Percentiles rank a stretch among this genome's conserved stretches.
phyloP scores from a whole-genome alignment of 139 green algal species.

The Gonium pectorale region DNA sequence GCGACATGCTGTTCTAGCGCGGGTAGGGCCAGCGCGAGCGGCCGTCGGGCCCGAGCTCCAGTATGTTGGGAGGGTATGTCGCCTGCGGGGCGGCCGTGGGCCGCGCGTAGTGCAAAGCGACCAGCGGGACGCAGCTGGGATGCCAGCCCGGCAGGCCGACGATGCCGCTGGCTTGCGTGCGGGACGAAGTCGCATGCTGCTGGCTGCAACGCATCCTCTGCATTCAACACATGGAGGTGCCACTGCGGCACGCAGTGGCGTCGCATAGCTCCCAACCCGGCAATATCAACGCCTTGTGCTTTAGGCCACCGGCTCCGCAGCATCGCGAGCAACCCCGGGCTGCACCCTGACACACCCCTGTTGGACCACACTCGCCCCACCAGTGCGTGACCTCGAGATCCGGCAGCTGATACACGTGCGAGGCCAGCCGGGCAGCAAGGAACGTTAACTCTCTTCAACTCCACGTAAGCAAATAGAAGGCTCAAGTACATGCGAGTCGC shows the following conservation, averaged over 20 bases:
- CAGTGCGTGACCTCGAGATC: not conserved
- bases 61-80: not conserved
- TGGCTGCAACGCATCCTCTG: too few species aligned
- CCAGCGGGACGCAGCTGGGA: not conserved
- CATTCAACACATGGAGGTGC: too few species aligned
- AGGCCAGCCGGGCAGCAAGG: not conserved
- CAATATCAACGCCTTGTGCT: not conserved
- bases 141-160: not conserved
- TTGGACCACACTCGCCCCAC: not conserved
- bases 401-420: not conserved
- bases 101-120: too few species aligned
- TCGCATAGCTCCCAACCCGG: not conserved
- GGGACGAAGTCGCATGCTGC: too few species aligned
- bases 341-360: not conserved
- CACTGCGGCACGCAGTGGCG: too few species aligned
- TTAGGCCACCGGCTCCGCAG: not conserved
- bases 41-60: not conserved
- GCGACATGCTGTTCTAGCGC: not conserved
- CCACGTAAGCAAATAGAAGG: not conserved
- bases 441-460: not conserved
- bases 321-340: not conserved
- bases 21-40: not conserved
- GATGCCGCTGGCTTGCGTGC: too few species aligned
- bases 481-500: not conserved
- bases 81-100: not conserved